These are phyloP conservation scores for Candolleomyces aberdarensis DNA, from an alignment of 768 basidiomycete genomes.

Conservation along the genomic window DNA sequence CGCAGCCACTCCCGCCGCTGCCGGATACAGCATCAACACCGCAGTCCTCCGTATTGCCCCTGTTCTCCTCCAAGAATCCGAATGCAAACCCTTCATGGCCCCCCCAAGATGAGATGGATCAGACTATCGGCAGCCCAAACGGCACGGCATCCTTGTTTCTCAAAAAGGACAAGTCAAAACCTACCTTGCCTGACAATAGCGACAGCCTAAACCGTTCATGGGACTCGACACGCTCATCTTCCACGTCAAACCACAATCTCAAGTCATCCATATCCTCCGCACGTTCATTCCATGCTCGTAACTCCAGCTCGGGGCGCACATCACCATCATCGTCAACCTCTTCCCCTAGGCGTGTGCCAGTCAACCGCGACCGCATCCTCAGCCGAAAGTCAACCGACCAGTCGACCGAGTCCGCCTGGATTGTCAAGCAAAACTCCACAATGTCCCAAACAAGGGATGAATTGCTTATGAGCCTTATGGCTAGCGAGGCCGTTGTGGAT, in stretches of 20 bases:
- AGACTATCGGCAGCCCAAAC: conserved; percentile 28
- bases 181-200: conserved; percentile 21
- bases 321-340: not conserved
- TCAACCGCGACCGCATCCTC: conserved; percentile 33
- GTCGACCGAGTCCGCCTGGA: conserved; percentile 27
- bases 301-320: not conserved
- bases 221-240: not conserved
- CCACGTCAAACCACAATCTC: not conserved
- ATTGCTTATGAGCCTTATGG: conserved; percentile 83
- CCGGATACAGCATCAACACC: conserved; percentile 38
- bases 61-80: conserved; percentile 4
- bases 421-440: conserved; percentile 42
- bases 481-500: conserved; percentile 94
- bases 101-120: conserved; percentile 1
- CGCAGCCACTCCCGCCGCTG: conserved; percentile 41
- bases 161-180: conserved; percentile 48
- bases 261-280: not conserved
- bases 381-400: conserved; percentile 27
- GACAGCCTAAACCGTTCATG: conserved; percentile 8
- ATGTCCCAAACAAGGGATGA: conserved; percentile 69
- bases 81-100: not conserved
- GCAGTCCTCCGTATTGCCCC: conserved; percentile 14
- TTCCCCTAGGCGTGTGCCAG: conserved; percentile 7
- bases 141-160: conserved; percentile 45
- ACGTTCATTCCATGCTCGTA: not conserved